These are phyloP conservation scores for Alternaria sp. DNA, from an alignment of 2,329 filamentous ascomycete genomes.

Conservation along the genomic window DNA sequence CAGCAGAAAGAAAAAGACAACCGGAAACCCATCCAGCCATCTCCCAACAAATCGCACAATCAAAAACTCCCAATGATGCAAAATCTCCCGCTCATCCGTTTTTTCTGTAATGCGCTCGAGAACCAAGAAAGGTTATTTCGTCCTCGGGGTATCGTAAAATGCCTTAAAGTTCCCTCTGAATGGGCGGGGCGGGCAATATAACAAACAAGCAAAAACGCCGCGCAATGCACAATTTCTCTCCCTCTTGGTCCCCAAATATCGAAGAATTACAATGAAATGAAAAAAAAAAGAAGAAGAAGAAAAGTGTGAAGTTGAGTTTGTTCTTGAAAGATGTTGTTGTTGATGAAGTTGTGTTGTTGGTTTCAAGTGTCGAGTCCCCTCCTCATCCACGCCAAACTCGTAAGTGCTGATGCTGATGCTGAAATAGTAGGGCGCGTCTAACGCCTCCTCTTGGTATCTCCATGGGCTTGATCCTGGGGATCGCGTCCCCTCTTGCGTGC, in stretches of 20 bases:
- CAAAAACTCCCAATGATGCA: neutral
- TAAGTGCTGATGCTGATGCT: neutral
- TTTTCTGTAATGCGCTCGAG: conserved; percentile 6
- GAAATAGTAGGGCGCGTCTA: conserved; percentile 8
- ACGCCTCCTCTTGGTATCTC: conserved; percentile 31
- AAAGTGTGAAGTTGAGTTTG: neutral
- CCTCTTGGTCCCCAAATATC: neutral
- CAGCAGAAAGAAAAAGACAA: neutral
- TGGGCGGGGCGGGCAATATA: neutral
- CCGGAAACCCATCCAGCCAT: neutral
- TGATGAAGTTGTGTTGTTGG: neutral
- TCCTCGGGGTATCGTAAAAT: conserved; percentile 7
- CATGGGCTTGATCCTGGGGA: conserved; percentile 29
- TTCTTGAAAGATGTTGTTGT: conserved; percentile 8
- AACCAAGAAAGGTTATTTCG: neutral
- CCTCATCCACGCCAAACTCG: neutral
- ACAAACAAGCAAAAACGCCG: neutral
- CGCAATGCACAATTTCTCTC: neutral
- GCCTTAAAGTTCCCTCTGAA: neutral
- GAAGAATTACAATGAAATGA: neutral
- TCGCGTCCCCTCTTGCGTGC: conserved; percentile 32
- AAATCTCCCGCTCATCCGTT: neutral
- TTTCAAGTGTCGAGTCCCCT: neutral
- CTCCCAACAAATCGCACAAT: neutral
- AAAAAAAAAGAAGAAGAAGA: neutral